phyloP scores from a whole-genome alignment of 768 basidiomycete genomes.

The Boletus vermiculosoides region DNA sequence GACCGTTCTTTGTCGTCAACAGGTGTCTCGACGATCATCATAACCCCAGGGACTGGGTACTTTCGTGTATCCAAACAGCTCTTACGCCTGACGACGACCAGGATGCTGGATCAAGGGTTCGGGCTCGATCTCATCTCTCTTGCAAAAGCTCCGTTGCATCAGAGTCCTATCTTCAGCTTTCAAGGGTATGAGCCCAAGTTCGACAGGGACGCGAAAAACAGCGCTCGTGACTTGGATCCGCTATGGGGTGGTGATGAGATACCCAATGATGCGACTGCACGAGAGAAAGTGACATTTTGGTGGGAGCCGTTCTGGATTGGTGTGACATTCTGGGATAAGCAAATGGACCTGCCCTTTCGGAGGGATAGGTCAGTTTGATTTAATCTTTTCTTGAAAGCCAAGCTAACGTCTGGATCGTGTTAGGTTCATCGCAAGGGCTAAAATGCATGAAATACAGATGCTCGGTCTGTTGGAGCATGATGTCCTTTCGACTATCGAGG shows the following conservation, averaged over 20 bases:
- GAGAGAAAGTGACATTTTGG: constrained; percentile 65
- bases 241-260: constrained; percentile 73
- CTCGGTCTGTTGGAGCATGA: constrained; percentile 90
- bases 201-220: constrained; percentile 48
- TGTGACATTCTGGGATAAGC: constrained; percentile 82
- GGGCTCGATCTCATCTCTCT: constrained; percentile 85
- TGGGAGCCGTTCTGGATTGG: constrained; percentile 91
- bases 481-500: constrained; percentile 83
- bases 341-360: constrained; percentile 82
- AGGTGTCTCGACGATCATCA: constrained; percentile 76
- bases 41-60: constrained; percentile 93
- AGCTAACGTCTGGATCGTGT: constrained; percentile 2
- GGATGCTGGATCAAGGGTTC: constrained; percentile 93
- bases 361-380: constrained; percentile 56
- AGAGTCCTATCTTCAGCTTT: constrained; percentile 92
- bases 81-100: constrained; percentile 86
- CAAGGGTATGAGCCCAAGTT: constrained; percentile 58
- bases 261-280: constrained; percentile 30
- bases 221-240: constrained; percentile 57
- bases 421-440: constrained; percentile 91
- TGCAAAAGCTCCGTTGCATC: constrained; percentile 88
- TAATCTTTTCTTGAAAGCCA: background rate
- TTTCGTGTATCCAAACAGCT: constrained; percentile 91
- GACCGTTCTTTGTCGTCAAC: constrained; percentile 92
- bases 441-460: constrained; percentile 97